Evolutionary conservation across 768 basidiomycete species (phyloP).

Genomic region (Pleurotus sapidus): DNA sequence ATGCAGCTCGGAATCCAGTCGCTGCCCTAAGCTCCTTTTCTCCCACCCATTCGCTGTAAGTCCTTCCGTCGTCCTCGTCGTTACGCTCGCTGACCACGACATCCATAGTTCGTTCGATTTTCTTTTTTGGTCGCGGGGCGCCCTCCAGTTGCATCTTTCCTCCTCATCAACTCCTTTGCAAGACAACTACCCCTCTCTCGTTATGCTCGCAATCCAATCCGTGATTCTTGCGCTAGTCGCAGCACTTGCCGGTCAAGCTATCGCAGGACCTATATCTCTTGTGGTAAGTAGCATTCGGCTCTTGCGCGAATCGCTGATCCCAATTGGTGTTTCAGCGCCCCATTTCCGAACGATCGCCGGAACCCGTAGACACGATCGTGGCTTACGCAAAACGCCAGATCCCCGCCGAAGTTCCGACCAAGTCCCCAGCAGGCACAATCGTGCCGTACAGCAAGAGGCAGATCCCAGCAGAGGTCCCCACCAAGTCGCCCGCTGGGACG

Average conservation of each 20-base stretch:
- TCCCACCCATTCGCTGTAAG: conserved; percentile 7
- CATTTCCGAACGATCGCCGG: conserved; percentile 23
- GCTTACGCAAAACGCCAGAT: conserved; percentile 38
- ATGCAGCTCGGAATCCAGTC: not conserved
- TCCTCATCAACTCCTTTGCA: conserved; percentile 6
- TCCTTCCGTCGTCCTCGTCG: conserved; percentile 2
- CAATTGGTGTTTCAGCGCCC: conserved; percentile 14
- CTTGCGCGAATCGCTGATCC: conserved; percentile 12
- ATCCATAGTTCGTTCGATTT: conserved; percentile 17
- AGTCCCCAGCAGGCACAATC: conserved; percentile 23
- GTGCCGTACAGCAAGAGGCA: conserved; percentile 19
- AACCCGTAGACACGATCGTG: conserved; percentile 37
- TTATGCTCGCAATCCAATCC: conserved; percentile 41
- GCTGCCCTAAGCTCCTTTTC: conserved; percentile 6
- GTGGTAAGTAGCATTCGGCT: conserved; percentile 27
- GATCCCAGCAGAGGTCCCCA: conserved; percentile 21
- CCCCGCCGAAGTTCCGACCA: conserved; percentile 24
- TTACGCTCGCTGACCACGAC: not conserved
- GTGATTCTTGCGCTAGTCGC: conserved; percentile 37
- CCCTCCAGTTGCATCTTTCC: conserved; percentile 8
- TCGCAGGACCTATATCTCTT: conserved; percentile 38
- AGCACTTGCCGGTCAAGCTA: conserved; percentile 41
- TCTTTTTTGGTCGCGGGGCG: conserved; percentile 28
- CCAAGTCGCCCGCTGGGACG: conserved; percentile 19
- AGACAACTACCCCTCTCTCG: not conserved